Percentiles rank a stretch among this genome's conserved stretches.
phyloP scores from a whole-genome alignment of 345 rosid genomes.

The Clarkia xantiana region DNA sequence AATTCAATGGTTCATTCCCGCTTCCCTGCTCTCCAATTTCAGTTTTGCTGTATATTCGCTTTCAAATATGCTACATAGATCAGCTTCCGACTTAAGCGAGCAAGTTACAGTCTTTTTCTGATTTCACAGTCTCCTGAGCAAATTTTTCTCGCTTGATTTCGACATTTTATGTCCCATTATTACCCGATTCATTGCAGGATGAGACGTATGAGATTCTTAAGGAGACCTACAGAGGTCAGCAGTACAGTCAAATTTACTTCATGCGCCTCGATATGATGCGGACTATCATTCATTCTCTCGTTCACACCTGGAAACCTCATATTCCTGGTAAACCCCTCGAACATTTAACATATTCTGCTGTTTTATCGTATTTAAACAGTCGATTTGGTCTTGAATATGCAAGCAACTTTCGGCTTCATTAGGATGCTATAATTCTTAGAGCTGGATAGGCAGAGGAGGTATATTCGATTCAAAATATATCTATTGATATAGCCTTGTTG shows the following conservation, averaged over 20 bases:
- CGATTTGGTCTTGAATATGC: background rate
- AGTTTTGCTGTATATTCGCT: background rate
- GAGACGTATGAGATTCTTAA: conserved; percentile 54
- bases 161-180: background rate
- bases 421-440: too few relatives aligned
- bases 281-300: conserved; percentile 63
- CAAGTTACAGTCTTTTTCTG: background rate
- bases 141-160: background rate
- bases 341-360: background rate
- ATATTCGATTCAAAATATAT: too few relatives aligned
- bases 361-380: background rate
- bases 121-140: background rate
- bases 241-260: conserved; percentile 87
- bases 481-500: too few relatives aligned
- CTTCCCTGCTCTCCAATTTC: background rate
- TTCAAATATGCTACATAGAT: background rate
- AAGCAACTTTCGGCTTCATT: too few relatives aligned
- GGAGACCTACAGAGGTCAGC: conserved; percentile 74
- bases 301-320: conserved; percentile 61
- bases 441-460: too few relatives aligned
- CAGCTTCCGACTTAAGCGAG: background rate
- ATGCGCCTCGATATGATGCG: conserved; percentile 74
- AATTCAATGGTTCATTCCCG: conserved; percentile 20
- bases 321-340: conserved; percentile 37
- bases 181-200: conserved; percentile 33